Conservation (phyloP, 768 basidiomycete genomes). For the Calvatia gigantea region DNA sequence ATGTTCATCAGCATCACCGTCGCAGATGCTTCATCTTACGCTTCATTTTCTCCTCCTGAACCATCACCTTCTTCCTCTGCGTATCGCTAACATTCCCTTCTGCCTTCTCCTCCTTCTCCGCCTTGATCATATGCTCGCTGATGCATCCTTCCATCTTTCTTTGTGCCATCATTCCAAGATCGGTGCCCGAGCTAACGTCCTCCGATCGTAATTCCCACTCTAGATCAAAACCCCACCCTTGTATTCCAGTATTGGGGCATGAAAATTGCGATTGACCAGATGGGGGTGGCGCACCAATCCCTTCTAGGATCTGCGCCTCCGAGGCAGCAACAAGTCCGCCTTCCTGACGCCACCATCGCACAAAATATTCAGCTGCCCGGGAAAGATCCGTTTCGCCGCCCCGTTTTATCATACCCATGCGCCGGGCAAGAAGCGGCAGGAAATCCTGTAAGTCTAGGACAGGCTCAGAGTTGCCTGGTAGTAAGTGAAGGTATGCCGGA, state of each 20-base stretch:
- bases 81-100: slow-evolving; percentile 64
- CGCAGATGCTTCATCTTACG: slow-evolving; percentile 28
- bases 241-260: slow-evolving; percentile 19
- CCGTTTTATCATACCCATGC: slow-evolving; percentile 80
- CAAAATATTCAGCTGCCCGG: slow-evolving; percentile 77
- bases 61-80: slow-evolving; percentile 60
- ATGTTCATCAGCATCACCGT: slow-evolving; percentile 4
- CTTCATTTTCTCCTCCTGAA: slow-evolving; percentile 37
- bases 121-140: slow-evolving; percentile 43
- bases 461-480: slow-evolving; percentile 51
- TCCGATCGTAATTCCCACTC: slow-evolving; percentile 53
- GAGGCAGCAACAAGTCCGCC: slow-evolving; percentile 53
- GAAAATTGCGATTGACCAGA: slow-evolving; percentile 8
- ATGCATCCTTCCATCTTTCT: slow-evolving; percentile 71
- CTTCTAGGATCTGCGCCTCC: slow-evolving; percentile 9
- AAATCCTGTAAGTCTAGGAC: slow-evolving; percentile 63
- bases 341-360: slow-evolving; percentile 84
- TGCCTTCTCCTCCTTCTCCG: slow-evolving; percentile 45
- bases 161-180: slow-evolving; percentile 40
- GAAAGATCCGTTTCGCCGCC: slow-evolving; percentile 70
- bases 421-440: slow-evolving; percentile 60
- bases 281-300: neutral
- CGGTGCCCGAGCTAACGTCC: slow-evolving; percentile 18
- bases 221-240: slow-evolving; percentile 85
- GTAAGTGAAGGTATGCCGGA: slow-evolving; percentile 65